A percentile compares a stretch with the other conserved stretches of the same genome.
These are phyloP conservation scores for Bombardia bombarda DNA, from an alignment of 495 filamentous ascomycete species.

Conservation along the genomic window DNA sequence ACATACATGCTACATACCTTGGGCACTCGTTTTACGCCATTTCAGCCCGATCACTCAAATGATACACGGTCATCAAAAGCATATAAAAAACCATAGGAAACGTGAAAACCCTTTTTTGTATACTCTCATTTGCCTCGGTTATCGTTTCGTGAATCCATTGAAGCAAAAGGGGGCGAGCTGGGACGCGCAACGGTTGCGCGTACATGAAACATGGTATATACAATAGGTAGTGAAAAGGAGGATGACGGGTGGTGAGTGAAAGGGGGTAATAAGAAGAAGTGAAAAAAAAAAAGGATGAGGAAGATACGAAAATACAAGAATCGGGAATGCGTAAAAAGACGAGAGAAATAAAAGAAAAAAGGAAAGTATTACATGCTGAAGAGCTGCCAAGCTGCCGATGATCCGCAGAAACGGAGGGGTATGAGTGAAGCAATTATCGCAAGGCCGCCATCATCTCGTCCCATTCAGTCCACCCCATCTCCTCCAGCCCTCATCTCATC, in stretches of 20 bases:
- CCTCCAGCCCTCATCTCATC: background rate
- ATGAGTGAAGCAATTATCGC: constrained; percentile 40
- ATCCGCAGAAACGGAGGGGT: constrained; percentile 25
- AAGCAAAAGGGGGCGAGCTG: constrained; percentile 1
- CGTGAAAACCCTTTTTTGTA: background rate
- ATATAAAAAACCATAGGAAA: background rate
- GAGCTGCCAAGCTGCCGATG: constrained; percentile 22
- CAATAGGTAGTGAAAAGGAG: constrained; percentile 5
- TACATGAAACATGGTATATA: constrained; percentile 8
- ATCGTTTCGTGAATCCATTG: constrained; percentile 24
- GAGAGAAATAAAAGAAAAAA: constrained; percentile 29
- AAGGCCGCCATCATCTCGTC: constrained; percentile 23
- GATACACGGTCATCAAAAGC: background rate
- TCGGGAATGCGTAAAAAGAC: background rate
- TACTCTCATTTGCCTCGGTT: constrained; percentile 22
- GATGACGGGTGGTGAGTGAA: constrained; percentile 1
- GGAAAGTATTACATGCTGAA: constrained; percentile 44
- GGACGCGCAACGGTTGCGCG: too few species aligned
- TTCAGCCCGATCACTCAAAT: too few species aligned
- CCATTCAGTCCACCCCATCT: constrained; percentile 4
- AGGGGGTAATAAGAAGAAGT: constrained; percentile 20
- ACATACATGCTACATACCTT: too few species aligned
- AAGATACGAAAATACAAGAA: constrained; percentile 9
- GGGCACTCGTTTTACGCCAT: too few species aligned
- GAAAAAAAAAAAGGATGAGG: constrained; percentile 26